phyloP scores from a whole-genome alignment of 2,329 filamentous ascomycete genomes.

The Trichoderma polysporum region DNA sequence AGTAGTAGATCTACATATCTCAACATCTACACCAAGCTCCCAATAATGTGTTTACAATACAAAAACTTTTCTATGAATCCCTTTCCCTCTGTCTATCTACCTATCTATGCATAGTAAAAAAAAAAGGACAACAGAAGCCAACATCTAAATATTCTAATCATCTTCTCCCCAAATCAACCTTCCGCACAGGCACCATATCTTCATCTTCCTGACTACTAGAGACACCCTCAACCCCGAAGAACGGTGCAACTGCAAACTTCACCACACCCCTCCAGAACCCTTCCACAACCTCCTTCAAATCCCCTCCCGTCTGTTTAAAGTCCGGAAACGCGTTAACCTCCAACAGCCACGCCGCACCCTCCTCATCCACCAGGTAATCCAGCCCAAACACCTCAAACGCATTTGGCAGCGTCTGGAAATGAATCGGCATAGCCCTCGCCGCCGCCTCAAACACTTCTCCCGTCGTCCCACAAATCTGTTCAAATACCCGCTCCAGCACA shows the following conservation, averaged over 20 bases:
- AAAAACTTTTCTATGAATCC: not conserved
- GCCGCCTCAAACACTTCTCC: constrained; percentile 84
- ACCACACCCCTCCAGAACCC: constrained; percentile 77
- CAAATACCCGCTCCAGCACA: constrained; percentile 65
- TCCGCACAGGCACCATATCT: constrained; percentile 53
- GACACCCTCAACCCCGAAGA: constrained; percentile 52
- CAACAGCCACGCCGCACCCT: constrained; percentile 68
- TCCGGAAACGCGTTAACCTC: constrained; percentile 97
- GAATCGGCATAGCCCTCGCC: constrained; percentile 76
- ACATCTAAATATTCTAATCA: constrained; percentile 23
- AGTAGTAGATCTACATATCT: not conserved
- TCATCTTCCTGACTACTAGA: constrained; percentile 30
- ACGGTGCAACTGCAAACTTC: constrained; percentile 62
- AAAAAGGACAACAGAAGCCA: not conserved
- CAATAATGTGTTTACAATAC: not conserved
- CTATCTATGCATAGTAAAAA: not conserved
- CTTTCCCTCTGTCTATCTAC: not conserved
- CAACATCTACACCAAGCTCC: not conserved
- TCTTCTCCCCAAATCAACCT: constrained; percentile 53
- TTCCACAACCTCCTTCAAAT: constrained; percentile 68
- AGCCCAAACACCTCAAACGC: constrained; percentile 91
- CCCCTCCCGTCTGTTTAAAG: constrained; percentile 88
- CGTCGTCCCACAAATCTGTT: constrained; percentile 71
- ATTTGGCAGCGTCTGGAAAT: constrained; percentile 87
- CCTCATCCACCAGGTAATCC: constrained; percentile 77